Conservation (phyloP, 495 filamentous ascomycete species). For the Saxophila tyrrhenica region DNA sequence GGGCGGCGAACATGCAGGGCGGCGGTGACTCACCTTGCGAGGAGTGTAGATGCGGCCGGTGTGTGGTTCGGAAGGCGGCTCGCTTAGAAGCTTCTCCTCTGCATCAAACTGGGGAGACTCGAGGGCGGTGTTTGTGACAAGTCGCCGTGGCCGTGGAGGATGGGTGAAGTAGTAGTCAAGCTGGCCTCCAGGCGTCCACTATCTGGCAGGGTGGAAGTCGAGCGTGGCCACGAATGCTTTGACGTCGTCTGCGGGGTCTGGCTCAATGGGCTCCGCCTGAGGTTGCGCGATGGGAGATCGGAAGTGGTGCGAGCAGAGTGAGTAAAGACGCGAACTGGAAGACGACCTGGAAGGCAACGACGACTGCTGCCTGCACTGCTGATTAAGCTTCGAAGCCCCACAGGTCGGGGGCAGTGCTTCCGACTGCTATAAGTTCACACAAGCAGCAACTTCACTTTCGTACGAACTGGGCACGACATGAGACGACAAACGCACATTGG, state of each 20-base stretch:
- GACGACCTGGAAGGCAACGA: no score
- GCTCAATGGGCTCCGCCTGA: neutral
- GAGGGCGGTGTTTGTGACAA: neutral
- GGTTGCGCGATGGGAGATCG: neutral
- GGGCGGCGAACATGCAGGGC: neutral
- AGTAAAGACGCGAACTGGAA: no score
- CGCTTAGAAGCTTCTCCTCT: neutral
- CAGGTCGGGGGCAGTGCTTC: no score
- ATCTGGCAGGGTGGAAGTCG: neutral
- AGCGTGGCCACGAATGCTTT: neutral
- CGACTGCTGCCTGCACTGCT: neutral
- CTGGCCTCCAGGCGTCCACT: neutral
- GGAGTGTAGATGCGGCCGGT: neutral
- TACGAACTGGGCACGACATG: no score
- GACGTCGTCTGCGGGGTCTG: neutral
- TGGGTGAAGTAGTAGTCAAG: neutral
- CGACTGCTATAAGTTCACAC: no score
- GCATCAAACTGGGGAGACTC: neutral
- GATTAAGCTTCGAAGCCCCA: no score
- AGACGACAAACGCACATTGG: no score
- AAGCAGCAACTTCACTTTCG: no score
- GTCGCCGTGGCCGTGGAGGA: neutral
- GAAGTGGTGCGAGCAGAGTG: neutral
- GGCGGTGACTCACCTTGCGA: constrained; percentile 1
- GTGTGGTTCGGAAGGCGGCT: neutral